A percentile compares a stretch with the other conserved stretches of the same genome.
phyloP scores from a whole-genome alignment of 257 asterid genomes.

The Galeopsis tetrahit region DNA sequence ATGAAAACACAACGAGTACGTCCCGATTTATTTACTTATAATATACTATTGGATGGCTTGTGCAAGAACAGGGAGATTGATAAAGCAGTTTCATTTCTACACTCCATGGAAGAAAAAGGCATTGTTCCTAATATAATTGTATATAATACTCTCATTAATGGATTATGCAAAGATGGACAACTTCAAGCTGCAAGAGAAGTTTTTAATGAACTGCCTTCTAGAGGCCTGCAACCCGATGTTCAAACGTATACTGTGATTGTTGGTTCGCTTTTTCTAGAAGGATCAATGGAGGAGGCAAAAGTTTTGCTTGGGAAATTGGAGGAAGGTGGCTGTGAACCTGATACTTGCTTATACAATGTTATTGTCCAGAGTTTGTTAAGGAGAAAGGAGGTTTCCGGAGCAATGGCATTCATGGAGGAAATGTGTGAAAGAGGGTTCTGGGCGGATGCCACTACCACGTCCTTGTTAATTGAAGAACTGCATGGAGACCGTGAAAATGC shows the following conservation, averaged over 20 bases:
- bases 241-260: neutral
- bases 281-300: neutral
- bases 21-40: neutral
- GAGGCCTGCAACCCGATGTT: constrained; percentile 4
- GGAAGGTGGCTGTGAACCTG: neutral
- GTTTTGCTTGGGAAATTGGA: neutral
- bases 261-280: neutral
- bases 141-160: neutral
- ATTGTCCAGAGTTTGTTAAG: neutral
- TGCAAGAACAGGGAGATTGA: neutral
- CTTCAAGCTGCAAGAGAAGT: neutral
- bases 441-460: neutral
- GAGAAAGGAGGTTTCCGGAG: neutral
- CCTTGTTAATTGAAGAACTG: constrained; percentile 5
- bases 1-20: constrained; percentile 8
- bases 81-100: constrained; percentile 16
- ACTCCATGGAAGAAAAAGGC: constrained; percentile 14
- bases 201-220: neutral
- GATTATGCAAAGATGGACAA: constrained; percentile 31
- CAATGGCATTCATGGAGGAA: neutral
- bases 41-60: constrained; percentile 5
- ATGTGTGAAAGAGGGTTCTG: neutral
- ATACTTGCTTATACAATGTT: neutral
- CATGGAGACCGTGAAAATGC: neutral
- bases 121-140: neutral